phyloP scores from a whole-genome alignment of 371 early-diverging fungal species.

The Coelomomyces lativittatus region DNA sequence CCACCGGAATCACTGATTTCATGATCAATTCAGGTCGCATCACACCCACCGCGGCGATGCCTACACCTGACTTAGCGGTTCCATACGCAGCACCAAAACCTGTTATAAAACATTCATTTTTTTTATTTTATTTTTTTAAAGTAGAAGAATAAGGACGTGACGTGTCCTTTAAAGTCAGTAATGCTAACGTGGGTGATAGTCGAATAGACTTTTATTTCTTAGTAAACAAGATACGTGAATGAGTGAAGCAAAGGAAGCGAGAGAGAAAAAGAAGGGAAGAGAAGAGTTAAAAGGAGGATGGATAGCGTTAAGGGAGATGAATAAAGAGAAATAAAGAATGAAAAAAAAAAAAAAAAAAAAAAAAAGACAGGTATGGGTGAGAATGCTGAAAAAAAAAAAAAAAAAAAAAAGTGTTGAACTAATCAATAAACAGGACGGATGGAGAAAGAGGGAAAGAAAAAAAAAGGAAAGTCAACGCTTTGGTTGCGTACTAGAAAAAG shows the following conservation, averaged over 20 bases:
- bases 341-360: no score
- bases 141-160: not conserved
- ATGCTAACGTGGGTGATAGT: not conserved
- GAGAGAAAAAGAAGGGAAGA: not conserved
- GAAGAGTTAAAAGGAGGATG: not conserved
- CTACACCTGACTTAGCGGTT: slow-evolving; percentile 76
- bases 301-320: no score
- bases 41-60: slow-evolving; percentile 70
- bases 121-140: not conserved
- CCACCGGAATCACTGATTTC: slow-evolving; percentile 66
- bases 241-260: not conserved
- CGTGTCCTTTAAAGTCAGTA: not conserved
- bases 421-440: not conserved
- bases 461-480: not conserved
- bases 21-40: slow-evolving; percentile 73
- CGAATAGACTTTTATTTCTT: not conserved
- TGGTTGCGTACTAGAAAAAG: not conserved
- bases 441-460: not conserved
- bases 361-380: no score
- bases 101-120: no score
- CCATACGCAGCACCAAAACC: slow-evolving; percentile 83
- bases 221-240: not conserved
- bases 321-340: no score
- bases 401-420: no score
- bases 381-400: no score